Conservation (phyloP, 1,284 basidiomycete genomes). For the Fistulina hepatica region DNA sequence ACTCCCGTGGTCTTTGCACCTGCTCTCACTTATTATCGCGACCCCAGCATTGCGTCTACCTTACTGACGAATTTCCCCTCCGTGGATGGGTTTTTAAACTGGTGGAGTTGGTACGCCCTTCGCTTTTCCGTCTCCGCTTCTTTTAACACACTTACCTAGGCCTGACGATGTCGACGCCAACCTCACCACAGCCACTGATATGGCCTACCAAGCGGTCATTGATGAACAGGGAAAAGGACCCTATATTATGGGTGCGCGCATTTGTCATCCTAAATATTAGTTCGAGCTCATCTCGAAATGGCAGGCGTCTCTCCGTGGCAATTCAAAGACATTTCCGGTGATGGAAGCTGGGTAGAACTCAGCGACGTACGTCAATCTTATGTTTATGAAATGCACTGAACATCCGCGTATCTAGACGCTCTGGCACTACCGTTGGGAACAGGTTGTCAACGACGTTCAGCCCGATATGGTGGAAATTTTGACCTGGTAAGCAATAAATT, state of each 20-base stretch:
- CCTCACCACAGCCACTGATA: conserved; percentile 23
- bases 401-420: too few relatives aligned
- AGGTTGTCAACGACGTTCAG: conserved; percentile 23
- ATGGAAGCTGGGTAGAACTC: conserved; percentile 25
- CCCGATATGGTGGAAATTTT: conserved; percentile 32
- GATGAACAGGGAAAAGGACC: conserved; percentile 18
- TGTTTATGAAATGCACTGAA: too few relatives aligned
- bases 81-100: conserved; percentile 28
- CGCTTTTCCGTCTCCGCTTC: not conserved
- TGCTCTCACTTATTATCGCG: conserved; percentile 23
- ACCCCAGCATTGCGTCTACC: conserved; percentile 17
- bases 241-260: conserved; percentile 25
- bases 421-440: conserved; percentile 25
- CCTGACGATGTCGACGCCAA: conserved; percentile 19
- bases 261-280: not conserved
- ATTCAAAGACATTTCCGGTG: conserved; percentile 30
- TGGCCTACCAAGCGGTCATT: conserved; percentile 19
- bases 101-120: conserved; percentile 25
- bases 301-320: conserved; percentile 34
- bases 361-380: too few relatives aligned
- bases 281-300: conserved; percentile 14
- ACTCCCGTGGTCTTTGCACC: conserved; percentile 22
- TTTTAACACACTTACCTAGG: conserved; percentile 10
- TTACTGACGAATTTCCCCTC: conserved; percentile 22
- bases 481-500: not conserved